Conservation (phyloP, 2,329 filamentous ascomycete species). For the Cladosporium phlei region DNA sequence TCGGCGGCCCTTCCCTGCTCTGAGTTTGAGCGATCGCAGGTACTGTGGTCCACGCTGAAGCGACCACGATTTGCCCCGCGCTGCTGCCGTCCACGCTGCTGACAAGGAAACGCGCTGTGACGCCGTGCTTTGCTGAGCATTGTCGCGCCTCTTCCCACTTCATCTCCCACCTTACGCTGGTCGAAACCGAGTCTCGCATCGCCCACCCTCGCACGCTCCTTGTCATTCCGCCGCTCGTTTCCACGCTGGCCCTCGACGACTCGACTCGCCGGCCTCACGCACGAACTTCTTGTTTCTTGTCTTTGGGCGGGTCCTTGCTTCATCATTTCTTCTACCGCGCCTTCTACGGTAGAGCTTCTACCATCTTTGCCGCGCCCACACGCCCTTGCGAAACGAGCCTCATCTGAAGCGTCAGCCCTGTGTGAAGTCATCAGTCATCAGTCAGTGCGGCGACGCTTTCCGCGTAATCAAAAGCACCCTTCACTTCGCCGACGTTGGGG, state of each 20-base stretch:
- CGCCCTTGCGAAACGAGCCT: conserved; percentile 7
- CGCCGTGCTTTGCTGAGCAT: conserved; percentile 9
- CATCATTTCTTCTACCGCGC: conserved; percentile 16
- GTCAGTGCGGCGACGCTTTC: conserved; percentile 10
- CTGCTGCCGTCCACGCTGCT: conserved; percentile 10
- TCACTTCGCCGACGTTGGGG: conserved; percentile 6
- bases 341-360: conserved; percentile 15
- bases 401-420: not conserved
- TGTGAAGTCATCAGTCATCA: conserved; percentile 5
- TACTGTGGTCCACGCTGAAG: conserved; percentile 5
- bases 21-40: conserved; percentile 12
- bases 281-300: conserved; percentile 12
- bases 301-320: conserved; percentile 10
- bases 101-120: conserved; percentile 11
- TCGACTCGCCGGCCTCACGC: conserved; percentile 15
- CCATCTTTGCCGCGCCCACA: conserved; percentile 4
- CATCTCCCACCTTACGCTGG: conserved; percentile 10
- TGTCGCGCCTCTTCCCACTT: conserved; percentile 10
- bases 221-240: conserved; percentile 23
- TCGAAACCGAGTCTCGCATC: conserved; percentile 10
- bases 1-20: conserved; percentile 13
- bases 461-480: conserved; percentile 11
- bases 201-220: not conserved
- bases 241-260: conserved; percentile 17
- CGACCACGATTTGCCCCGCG: conserved; percentile 13